These are phyloP conservation scores for Apophysomyces trapeziformis DNA, from an alignment of 371 early-diverging fungal genomes.

Conservation along the genomic window DNA sequence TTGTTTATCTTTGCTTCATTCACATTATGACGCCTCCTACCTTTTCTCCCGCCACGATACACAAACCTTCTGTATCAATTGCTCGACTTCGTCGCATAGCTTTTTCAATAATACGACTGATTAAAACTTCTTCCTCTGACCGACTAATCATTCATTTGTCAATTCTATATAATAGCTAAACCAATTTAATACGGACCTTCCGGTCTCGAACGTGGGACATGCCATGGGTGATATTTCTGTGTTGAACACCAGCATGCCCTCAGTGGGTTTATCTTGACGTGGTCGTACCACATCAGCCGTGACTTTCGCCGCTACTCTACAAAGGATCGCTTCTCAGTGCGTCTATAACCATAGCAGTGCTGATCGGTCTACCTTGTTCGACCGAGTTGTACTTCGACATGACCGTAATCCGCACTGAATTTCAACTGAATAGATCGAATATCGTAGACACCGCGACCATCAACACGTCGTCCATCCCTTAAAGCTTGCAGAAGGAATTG, in stretches of 20 bases:
- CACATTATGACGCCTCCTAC: conserved; percentile 30
- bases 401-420: conserved; percentile 75
- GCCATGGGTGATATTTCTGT: conserved; percentile 91
- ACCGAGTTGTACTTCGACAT: conserved; percentile 83
- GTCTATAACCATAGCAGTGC: neutral
- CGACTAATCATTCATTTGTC: conserved; percentile 37
- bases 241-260: conserved; percentile 83
- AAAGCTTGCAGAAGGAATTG: conserved; percentile 73
- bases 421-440: conserved; percentile 71
- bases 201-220: conserved; percentile 71
- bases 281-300: conserved; percentile 91
- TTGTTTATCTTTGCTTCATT: neutral
- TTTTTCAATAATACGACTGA: conserved; percentile 88
- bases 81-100: conserved; percentile 84
- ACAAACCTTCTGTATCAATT: conserved; percentile 94
- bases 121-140: conserved; percentile 81
- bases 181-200: conserved; percentile 46
- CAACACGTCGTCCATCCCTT: conserved; percentile 68
- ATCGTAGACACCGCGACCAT: conserved; percentile 82
- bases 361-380: conserved; percentile 62
- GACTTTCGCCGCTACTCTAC: conserved; percentile 82
- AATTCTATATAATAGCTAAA: neutral
- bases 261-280: conserved; percentile 75
- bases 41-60: conserved; percentile 95
- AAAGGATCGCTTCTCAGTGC: neutral